These are phyloP conservation scores for Penicillium chermesinum DNA, from an alignment of 495 filamentous ascomycete species.

Conservation along the genomic window DNA sequence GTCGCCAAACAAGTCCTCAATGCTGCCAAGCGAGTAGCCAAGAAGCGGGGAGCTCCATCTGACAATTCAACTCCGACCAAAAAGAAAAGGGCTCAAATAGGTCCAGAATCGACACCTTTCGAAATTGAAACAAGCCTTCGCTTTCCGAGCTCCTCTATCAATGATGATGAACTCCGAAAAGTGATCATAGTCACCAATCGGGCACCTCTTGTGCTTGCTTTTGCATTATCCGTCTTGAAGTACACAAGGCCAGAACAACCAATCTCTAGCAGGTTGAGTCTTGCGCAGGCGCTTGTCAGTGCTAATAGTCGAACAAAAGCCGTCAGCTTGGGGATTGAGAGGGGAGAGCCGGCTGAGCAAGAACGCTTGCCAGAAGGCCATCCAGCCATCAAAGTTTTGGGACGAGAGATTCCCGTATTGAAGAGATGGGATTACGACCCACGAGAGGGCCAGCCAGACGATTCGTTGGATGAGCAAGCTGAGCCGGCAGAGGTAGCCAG, in stretches of 20 bases:
- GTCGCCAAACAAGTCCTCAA: constrained; percentile 57
- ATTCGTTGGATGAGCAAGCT: constrained; percentile 1
- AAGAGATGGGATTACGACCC: constrained; percentile 74
- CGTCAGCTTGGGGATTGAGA: constrained; percentile 65
- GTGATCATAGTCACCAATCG: constrained; percentile 67
- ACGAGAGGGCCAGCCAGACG: constrained; percentile 37
- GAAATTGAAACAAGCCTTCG: constrained; percentile 61
- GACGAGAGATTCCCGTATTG: constrained; percentile 65
- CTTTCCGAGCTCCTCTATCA: constrained; percentile 48
- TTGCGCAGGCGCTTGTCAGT: constrained; percentile 75
- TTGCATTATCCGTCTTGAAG: constrained; percentile 65
- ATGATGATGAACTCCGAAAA: constrained; percentile 54
- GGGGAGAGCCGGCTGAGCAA: constrained; percentile 59
- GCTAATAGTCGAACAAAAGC: constrained; percentile 72
- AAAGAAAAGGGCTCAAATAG: constrained; percentile 9
- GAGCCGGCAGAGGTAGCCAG: not conserved
- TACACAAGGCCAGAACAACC: constrained; percentile 82
- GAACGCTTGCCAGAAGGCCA: constrained; percentile 73
- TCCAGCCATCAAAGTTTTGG: constrained; percentile 63
- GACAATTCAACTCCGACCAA: constrained; percentile 30
- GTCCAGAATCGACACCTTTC: constrained; percentile 42
- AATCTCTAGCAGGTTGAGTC: constrained; percentile 69
- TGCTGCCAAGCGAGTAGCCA: constrained; percentile 58
- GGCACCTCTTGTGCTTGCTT: constrained; percentile 76
- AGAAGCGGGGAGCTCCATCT: constrained; percentile 44